Base-by-base conservation (phyloP, 805 yeast species). In the Ogataea methylovora region DNA sequence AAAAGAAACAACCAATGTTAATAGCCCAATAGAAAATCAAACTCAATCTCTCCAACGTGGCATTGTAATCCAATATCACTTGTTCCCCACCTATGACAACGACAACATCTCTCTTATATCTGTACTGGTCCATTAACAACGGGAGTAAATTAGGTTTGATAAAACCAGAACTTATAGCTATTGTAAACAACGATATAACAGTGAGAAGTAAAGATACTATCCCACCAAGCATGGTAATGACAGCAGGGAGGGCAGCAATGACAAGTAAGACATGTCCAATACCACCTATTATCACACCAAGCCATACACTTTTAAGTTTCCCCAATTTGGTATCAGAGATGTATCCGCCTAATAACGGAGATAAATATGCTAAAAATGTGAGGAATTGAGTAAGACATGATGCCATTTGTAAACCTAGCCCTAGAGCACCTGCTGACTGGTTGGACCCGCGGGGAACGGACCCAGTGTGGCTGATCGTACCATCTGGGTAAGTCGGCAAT, bases 41-140 rank as follows among this genome's bases (percentile, higher is more conserved):
- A 32, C 68, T 52, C 42, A 61, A 38, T 37, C 56, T 46, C 35
- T 57, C 61, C 29, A 69, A 49, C 1, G 71, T 54, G 41, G 69
- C 60, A 44, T 64, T 61, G 26, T 68, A 57, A 41, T 68, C 73
- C 23, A 24, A 23, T 4, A 14, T 14, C 22, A 6, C 22, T 20
- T 20, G 74, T 43, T 69, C 64, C 36, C 68, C 56, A 54, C 71
- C 69, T 37, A 70, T 59, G 3, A 70, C 71, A n/a, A 14, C 13
- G 2, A 80, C 71, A 30, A 66, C 69, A 36, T 75, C 79, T 43
- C 67, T 66, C 28, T 71, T 61, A 49, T 69, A 65, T 25, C 76
- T 70, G 53, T 76, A 77, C 56, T 79, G 86, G 45, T 80, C 84
- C 58, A 69, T 59, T 27, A 69, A 45, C 31, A 69, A 52, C 5